Percentiles rank a stretch among this genome's conserved stretches.
These are phyloP conservation scores for Microsporum canis DNA, from an alignment of 2,329 filamentous ascomycete genomes.

Conservation along the genomic window DNA sequence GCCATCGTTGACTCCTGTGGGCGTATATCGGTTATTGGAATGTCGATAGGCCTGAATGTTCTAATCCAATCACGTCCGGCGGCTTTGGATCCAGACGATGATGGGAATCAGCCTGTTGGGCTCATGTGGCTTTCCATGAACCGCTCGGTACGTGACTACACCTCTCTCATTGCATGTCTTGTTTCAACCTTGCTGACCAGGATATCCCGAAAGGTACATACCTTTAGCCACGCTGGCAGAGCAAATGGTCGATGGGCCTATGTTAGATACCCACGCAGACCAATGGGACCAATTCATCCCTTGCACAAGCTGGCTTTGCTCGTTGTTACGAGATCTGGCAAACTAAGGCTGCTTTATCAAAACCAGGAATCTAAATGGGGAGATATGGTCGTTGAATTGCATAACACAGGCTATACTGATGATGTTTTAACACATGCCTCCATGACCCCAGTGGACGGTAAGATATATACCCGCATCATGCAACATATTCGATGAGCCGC, in stretches of 20 bases:
- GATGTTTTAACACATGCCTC: conserved; percentile 72
- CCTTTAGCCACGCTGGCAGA: conserved; percentile 51
- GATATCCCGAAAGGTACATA: conserved; percentile 25
- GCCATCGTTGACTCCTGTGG: conserved; percentile 73
- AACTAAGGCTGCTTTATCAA: conserved; percentile 65
- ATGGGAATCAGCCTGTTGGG: conserved; percentile 67
- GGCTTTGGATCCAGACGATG: conserved; percentile 58
- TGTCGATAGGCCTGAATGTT: conserved; percentile 62
- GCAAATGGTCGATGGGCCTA: conserved; percentile 56
- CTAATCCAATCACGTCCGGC: conserved; percentile 52
- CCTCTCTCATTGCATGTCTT: neutral
- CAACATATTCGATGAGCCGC: neutral
- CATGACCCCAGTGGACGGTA: conserved; percentile 59
- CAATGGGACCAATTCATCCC: conserved; percentile 58
- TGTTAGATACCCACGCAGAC: conserved; percentile 53
- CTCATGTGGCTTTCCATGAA: conserved; percentile 69
- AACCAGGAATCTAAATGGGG: conserved; percentile 62
- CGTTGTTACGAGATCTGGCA: conserved; percentile 62
- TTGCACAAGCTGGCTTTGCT: conserved; percentile 61
- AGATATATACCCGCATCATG: conserved; percentile 24
- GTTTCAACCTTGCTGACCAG: conserved; percentile 8
- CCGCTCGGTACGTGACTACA: conserved; percentile 31
- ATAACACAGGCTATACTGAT: conserved; percentile 59
- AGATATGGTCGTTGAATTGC: conserved; percentile 62
- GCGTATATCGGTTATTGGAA: conserved; percentile 61